Evolutionary conservation across 306 rosid genomes (phyloP), one percentile per base, ranked within the genome.

Genomic region (Mimosa pudica): DNA sequence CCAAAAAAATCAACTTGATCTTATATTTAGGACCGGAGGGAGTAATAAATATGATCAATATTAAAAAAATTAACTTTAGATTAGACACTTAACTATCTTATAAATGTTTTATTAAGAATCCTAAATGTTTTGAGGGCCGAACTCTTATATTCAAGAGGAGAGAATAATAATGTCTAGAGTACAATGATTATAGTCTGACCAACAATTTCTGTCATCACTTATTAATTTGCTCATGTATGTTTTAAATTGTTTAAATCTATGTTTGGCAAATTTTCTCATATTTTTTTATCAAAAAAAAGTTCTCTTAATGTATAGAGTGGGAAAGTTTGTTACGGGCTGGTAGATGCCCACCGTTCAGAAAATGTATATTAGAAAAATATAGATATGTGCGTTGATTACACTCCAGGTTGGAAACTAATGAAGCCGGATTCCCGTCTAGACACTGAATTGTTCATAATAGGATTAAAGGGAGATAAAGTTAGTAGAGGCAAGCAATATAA

Each of bases 171-270:
- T 70, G 35, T 24, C 24, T 18, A 10, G 4, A 5, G 35, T 30
- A 41, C 46, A 24, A 61, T 16, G 13, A 62, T 76, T 63, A 74
- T 58, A 44, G 75, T 72, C 62, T 38, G 52, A 71, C 71, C 68
- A 70, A 17, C 10, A 7, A 42, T 47, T 69, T 20, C 74, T 48
- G n/a, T 36, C 71, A 46, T 16, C 13, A 63, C 6, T 3, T 13
- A 66, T 4, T 7, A 66, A 8, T 12, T 70, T 48, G 14, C 48
- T 48, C 18, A 48, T 48, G 20, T 13, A 11, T 2, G 8, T 67
- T 12, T 38, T 49, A 48, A 10, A 47, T 47, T 8, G 11, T 11
- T 3, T 47, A 47, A 48, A 48, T 11, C 52, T 11, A 48, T 11
- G 52, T 11, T 48, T 48, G 52, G 52, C 52, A 48, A 48, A 48